Base-by-base conservation (phyloP, 2,329 filamentous ascomycete species). In the Pleoardoris graminearum region DNA sequence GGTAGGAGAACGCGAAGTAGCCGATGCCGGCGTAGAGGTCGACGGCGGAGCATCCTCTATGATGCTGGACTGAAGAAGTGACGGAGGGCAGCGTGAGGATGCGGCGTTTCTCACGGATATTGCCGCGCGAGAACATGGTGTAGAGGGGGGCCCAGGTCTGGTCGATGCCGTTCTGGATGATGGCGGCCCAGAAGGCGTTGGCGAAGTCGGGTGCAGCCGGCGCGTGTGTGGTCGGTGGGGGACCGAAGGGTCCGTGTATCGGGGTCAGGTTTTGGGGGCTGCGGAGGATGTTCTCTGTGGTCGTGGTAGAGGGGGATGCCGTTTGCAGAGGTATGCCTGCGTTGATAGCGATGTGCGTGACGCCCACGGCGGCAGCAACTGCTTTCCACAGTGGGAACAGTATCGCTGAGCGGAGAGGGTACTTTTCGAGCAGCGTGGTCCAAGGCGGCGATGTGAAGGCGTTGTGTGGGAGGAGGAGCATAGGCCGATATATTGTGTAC, bases 71-170 rank as follows among this genome's bases (percentile, higher is more conserved):
- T 11, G 65, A 61, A 29, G 56, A 23, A 0, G 25, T 6, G 1
- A 77, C 65, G 7, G 67, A 66, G 7, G 75, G 70, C 1, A 81
- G 59, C 0, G 69, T 70, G 4, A 96, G 73, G 1, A 97, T 74
- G 11, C 93, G 80, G 0, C 88, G 85, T 70, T 97, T 97, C 74
- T 97, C 93, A 45, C 86, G 88, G 53, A 97, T 79, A 72, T 97
- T 97, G 3, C 93, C 92, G 1, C 91, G 83, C 57, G 88, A 91
- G 71, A 97, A 97, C 92, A 97, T 97, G 22, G 91, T 96, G 80
- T 91, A 92, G 0, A 86, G 75, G 12, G 93, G 93, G 1, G 91
- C 89, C 92, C 92, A 97, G 1, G 82, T 86, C 76, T 97, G 93
- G 30, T 78, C 75, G 52, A 97, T 88, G 2, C 87, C 88, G 52